Evolutionary conservation across 1,139 yeast genomes (phyloP).

Genomic region (Trichomonascaceae sp.): DNA sequence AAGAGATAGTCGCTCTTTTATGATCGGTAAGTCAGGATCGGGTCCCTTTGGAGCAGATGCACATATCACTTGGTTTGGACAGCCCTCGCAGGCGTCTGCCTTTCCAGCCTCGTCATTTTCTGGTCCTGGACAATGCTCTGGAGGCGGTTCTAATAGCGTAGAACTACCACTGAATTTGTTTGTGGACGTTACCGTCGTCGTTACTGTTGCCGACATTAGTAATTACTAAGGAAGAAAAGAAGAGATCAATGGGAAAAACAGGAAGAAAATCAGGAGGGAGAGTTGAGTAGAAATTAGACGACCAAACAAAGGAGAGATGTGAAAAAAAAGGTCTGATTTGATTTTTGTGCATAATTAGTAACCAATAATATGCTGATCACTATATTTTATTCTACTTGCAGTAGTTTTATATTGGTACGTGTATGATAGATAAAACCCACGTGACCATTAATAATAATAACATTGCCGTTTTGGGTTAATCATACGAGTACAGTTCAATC

Average conservation of each 20-base stretch:
- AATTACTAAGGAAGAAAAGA: background rate
- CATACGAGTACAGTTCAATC: background rate
- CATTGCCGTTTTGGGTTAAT: background rate
- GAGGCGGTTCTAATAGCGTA: conserved; percentile 35
- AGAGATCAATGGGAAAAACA: background rate
- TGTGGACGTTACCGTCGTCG: conserved; percentile 4
- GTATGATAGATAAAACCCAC: background rate
- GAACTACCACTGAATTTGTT: background rate
- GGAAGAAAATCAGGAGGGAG: background rate
- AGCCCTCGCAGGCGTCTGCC: conserved; percentile 89
- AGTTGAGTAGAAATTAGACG: background rate
- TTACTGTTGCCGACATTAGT: background rate
- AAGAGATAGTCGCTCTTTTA: conserved; percentile 56
- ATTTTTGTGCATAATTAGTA: background rate
- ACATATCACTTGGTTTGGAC: conserved; percentile 90
- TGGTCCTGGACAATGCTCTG: conserved; percentile 98
- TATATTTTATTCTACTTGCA: too few relatives aligned
- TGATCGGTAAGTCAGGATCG: conserved; percentile 86
- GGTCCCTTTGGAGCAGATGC: conserved; percentile 89
- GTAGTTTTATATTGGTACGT: background rate
- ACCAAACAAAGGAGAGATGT: background rate
- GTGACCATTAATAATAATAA: background rate
- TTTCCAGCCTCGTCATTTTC: conserved; percentile 91
- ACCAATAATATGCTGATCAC: too few relatives aligned
- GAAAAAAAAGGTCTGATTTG: background rate